Evolutionary conservation across 202 grass and related monocot genomes (phyloP).

Genomic region (Thinopyrum obtusiflorum): DNA sequence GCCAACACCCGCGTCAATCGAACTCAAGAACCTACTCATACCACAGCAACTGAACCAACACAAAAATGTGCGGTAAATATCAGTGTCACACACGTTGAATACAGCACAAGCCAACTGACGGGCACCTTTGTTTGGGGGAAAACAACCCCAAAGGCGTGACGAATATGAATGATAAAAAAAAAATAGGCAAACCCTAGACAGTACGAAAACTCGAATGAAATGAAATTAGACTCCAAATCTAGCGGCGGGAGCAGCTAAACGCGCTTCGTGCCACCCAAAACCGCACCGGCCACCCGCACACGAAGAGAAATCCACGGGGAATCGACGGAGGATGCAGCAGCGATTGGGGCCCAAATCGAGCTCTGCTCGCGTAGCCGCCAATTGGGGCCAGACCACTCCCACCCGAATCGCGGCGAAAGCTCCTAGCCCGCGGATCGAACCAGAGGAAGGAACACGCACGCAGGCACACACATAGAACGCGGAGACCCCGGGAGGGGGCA

Average conservation of each 20-base stretch:
- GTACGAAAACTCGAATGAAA: background rate
- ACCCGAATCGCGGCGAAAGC: background rate
- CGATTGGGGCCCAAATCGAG: background rate
- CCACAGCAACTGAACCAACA: background rate
- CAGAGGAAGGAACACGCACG: background rate
- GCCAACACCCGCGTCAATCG: background rate
- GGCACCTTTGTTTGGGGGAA: background rate
- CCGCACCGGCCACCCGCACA: background rate
- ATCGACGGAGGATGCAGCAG: background rate
- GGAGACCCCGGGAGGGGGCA: background rate
- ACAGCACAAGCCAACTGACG: background rate
- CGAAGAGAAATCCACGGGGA: background rate
- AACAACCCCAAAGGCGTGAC: background rate
- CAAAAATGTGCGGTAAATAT: background rate
- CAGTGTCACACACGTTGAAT: background rate
- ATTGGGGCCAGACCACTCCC: background rate
- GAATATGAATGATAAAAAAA: background rate
- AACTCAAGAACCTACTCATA: background rate
- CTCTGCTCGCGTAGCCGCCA: background rate
- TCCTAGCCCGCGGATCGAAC: background rate
- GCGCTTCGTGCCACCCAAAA: background rate
- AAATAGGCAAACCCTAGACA: constrained; percentile 34
- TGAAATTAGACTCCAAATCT: background rate
- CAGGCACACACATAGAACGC: background rate
- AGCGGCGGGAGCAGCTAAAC: background rate